These are phyloP conservation scores for Myotisia sp. DNA, from an alignment of 2,329 filamentous ascomycete genomes.

Conservation along the genomic window DNA sequence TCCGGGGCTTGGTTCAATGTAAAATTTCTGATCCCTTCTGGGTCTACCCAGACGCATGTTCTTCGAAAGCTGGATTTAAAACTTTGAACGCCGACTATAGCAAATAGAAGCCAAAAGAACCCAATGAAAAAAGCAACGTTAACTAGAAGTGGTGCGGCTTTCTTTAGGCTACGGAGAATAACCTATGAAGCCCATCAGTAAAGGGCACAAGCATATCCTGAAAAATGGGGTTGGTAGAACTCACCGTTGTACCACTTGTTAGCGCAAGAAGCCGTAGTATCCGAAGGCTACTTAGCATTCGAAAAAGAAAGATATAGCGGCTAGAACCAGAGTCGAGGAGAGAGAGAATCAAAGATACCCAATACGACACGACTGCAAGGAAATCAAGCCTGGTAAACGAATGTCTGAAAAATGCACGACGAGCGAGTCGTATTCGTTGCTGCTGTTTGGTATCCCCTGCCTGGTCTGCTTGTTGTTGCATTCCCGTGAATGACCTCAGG, in stretches of 20 bases:
- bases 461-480: constrained; percentile 47
- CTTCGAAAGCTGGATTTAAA: constrained; percentile 75
- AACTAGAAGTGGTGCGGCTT: constrained; percentile 77
- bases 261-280: constrained; percentile 82
- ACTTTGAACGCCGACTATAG: constrained; percentile 90
- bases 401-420: constrained; percentile 82
- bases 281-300: constrained; percentile 89
- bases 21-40: constrained; percentile 30
- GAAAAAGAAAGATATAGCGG: constrained; percentile 73
- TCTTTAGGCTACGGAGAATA: constrained; percentile 87
- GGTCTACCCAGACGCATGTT: constrained; percentile 65
- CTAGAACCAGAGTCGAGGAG: constrained; percentile 53
- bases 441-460: constrained; percentile 56
- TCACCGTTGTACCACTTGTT: constrained; percentile 81
- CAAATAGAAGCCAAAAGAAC: constrained; percentile 97
- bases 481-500: constrained; percentile 58
- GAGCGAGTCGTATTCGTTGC: constrained; percentile 70
- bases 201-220: neutral
- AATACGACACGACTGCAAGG: constrained; percentile 84
- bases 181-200: constrained; percentile 41
- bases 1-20: constrained; percentile 40
- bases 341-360: constrained; percentile 70
- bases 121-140: constrained; percentile 87
- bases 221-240: constrained; percentile 19
- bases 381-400: constrained; percentile 95